Conservation (phyloP, 805 yeast genomes). For the Monosporozyma siamensis region DNA sequence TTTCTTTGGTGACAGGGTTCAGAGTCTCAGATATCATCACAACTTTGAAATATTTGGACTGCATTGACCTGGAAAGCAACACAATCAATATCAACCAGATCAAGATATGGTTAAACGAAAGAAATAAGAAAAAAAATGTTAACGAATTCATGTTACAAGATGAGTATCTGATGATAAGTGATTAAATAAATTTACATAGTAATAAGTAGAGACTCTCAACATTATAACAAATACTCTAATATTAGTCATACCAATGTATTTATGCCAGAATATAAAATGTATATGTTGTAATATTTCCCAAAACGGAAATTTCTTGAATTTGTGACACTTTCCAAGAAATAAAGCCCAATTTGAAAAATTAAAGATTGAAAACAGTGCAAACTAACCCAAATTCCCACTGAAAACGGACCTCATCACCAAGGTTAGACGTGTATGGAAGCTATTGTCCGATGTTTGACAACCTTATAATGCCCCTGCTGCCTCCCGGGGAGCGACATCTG, state of each 20-base stretch:
- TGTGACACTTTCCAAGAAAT: background rate
- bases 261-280: no score
- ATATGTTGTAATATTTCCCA: no score
- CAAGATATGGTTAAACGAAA: slow-evolving; percentile 5
- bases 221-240: background rate
- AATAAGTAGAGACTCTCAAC: background rate
- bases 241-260: no score
- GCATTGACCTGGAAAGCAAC: slow-evolving; percentile 27
- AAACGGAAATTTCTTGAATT: no score
- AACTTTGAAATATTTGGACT: slow-evolving; percentile 49
- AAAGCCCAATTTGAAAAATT: no score
- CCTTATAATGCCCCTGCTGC: slow-evolving; percentile 1
- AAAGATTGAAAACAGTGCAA: background rate
- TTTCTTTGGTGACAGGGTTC: slow-evolving; percentile 54
- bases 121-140: background rate
- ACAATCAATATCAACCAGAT: slow-evolving; percentile 10
- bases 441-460: slow-evolving; percentile 1
- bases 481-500: background rate
- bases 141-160: slow-evolving; percentile 8
- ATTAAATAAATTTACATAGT: slow-evolving; percentile 3
- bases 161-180: slow-evolving; percentile 23
- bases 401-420: no score
- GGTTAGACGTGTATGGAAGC: no score
- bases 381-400: no score
- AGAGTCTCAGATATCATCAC: slow-evolving; percentile 51